phyloP scores from a whole-genome alignment of 1,284 basidiomycete genomes.

The Papiliotrema terrestris region DNA sequence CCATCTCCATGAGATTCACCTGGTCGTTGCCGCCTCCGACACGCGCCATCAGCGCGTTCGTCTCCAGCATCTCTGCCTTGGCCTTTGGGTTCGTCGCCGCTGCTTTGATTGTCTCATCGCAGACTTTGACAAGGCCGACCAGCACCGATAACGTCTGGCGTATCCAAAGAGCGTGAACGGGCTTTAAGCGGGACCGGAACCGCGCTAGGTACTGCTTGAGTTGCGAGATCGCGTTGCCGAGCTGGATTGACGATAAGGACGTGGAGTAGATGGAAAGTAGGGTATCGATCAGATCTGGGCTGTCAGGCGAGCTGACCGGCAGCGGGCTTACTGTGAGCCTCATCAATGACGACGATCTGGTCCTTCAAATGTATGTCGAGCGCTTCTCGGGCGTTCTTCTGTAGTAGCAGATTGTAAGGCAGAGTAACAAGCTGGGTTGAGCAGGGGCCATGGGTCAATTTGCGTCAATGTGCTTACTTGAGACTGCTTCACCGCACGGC shows the following conservation, averaged over 20 bases:
- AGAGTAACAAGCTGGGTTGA: slow-evolving; percentile 70
- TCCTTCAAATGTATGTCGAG: slow-evolving; percentile 76
- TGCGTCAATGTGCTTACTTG: slow-evolving; percentile 59
- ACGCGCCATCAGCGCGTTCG: slow-evolving; percentile 59
- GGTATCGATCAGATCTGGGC: slow-evolving; percentile 77
- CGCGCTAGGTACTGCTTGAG: slow-evolving; percentile 73
- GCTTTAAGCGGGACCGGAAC: slow-evolving; percentile 72
- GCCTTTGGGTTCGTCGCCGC: slow-evolving; percentile 24
- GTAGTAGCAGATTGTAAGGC: slow-evolving; percentile 90
- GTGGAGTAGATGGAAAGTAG: slow-evolving; percentile 80
- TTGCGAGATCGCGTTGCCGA: slow-evolving; percentile 68
- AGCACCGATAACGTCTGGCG: slow-evolving; percentile 72
- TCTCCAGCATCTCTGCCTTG: slow-evolving; percentile 41
- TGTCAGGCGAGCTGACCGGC: neutral
- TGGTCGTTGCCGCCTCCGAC: slow-evolving; percentile 66
- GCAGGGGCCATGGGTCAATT: neutral
- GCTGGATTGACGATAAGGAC: slow-evolving; percentile 59
- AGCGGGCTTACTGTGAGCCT: slow-evolving; percentile 79
- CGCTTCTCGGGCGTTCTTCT: slow-evolving; percentile 77
- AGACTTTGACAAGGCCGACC: slow-evolving; percentile 61
- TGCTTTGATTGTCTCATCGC: slow-evolving; percentile 54
- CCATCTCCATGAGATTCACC: slow-evolving; percentile 75
- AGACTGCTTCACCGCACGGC: slow-evolving; percentile 81
- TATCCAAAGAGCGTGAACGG: slow-evolving; percentile 72
- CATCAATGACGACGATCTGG: slow-evolving; percentile 88